These are phyloP conservation scores for Aspergillus chevalieri DNA, from an alignment of 2,329 filamentous ascomycete species.

Conservation along the genomic window DNA sequence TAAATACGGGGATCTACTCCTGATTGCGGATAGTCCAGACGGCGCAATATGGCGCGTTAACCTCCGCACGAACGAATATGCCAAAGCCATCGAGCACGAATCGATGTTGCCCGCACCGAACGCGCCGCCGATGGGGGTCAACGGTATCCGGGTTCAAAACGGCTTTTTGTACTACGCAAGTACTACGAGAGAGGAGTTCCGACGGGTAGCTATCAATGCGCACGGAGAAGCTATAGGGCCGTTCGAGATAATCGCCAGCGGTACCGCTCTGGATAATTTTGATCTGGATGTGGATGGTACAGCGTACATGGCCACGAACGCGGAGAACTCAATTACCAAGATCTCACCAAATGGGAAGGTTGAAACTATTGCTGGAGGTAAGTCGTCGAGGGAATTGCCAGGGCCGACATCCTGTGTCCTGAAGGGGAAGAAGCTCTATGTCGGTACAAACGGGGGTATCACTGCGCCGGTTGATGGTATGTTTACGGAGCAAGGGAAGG, in stretches of 20 bases:
- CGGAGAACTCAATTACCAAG: constrained; percentile 18
- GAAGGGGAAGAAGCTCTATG: constrained; percentile 15
- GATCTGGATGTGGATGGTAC: constrained; percentile 15
- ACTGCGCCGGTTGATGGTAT: constrained; percentile 17
- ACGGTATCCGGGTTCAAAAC: constrained; percentile 10
- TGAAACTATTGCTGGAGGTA: constrained; percentile 15
- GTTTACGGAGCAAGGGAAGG: constrained; percentile 17
- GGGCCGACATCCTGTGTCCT: constrained; percentile 14
- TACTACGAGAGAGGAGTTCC: constrained; percentile 16
- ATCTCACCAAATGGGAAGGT: constrained; percentile 16
- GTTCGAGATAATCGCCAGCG: constrained; percentile 18
- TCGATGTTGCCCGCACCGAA: constrained; percentile 15
- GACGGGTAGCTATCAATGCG: constrained; percentile 14
- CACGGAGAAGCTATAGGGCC: constrained; percentile 11
- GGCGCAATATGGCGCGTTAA: constrained; percentile 17
- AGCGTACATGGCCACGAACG: constrained; percentile 17
- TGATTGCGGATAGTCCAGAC: background rate
- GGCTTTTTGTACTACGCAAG: constrained; percentile 19
- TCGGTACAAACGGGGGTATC: constrained; percentile 18
- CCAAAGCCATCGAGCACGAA: constrained; percentile 13
- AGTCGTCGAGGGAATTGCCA: constrained; percentile 16
- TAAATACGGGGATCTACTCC: background rate
- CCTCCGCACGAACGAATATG: constrained; percentile 12
- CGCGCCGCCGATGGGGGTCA: constrained; percentile 16
- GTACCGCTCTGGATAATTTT: constrained; percentile 17